These are phyloP conservation scores for Eremochloa ophiuroides DNA, from an alignment of 176 grass and related monocot genomes.

Conservation along the genomic window DNA sequence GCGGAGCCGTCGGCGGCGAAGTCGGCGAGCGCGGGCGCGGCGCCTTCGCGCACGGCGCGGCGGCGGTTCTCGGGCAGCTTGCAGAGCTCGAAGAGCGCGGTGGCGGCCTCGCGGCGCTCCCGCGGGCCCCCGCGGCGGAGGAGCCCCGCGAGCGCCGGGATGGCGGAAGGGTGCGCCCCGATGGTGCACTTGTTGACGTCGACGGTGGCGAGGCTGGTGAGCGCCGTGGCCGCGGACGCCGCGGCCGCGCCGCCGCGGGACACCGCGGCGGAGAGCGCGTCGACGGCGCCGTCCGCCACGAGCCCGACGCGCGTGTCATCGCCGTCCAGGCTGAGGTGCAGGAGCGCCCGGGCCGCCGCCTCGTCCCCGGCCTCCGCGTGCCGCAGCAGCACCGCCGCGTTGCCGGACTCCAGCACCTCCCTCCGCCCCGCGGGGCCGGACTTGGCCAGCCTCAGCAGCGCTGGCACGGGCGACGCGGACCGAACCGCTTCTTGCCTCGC, in stretches of 20 bases:
- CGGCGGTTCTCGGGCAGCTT: conserved; percentile 82
- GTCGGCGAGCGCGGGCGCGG: conserved; percentile 46
- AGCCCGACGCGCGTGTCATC: conserved; percentile 80
- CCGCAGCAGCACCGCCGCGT: conserved; percentile 48
- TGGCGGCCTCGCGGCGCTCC: conserved; percentile 76
- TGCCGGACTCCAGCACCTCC: conserved; percentile 65
- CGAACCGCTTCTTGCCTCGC: neutral
- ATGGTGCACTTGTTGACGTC: conserved; percentile 96
- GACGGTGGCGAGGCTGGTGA: conserved; percentile 88
- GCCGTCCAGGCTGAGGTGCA: conserved; percentile 75
- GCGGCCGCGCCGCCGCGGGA: conserved; percentile 34
- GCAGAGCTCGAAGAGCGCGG: conserved; percentile 88
- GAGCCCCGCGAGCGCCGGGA: conserved; percentile 51
- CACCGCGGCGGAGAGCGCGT: conserved; percentile 55
- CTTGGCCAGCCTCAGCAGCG: conserved; percentile 42
- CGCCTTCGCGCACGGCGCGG: conserved; percentile 55
- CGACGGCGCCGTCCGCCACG: conserved; percentile 80
- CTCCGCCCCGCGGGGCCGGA: conserved; percentile 48
- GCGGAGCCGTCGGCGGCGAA: conserved; percentile 65
- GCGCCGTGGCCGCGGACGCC: conserved; percentile 58
- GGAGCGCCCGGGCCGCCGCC: conserved; percentile 41
- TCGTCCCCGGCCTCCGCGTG: conserved; percentile 45
- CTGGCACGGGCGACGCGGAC: neutral
- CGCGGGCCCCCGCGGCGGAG: conserved; percentile 47
- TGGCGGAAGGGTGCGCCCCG: conserved; percentile 58